Evolutionary conservation across 257 asterid species (phyloP).

Genomic region (Salvia miltiorrhiza): DNA sequence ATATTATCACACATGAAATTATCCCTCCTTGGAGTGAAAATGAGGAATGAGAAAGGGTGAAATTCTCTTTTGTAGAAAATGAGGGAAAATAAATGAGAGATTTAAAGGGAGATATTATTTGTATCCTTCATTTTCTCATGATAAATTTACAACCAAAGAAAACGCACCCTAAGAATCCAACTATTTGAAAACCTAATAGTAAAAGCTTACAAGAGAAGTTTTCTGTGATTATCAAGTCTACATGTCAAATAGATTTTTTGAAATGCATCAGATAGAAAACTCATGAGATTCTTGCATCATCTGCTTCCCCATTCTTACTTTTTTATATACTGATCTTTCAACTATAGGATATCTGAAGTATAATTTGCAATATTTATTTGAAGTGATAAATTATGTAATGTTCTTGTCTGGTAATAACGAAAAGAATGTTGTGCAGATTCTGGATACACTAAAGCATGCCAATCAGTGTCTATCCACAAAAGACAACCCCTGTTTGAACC

Average conservation of each 20-base stretch:
- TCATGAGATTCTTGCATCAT: not conserved
- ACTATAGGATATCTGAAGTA: not conserved
- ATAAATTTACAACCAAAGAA: too few relatives aligned
- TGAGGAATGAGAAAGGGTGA: too few relatives aligned
- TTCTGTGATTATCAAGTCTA: not conserved
- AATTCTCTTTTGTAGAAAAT: too few relatives aligned
- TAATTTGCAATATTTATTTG: not conserved
- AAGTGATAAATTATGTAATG: not conserved
- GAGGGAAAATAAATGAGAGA: too few relatives aligned
- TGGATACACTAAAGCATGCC: conserved; percentile 44
- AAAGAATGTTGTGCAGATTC: conserved; percentile 24
- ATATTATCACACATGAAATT: too few relatives aligned
- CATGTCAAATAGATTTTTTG: not conserved
- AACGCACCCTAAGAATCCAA: not conserved
- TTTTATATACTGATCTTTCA: not conserved
- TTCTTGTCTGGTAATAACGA: not conserved
- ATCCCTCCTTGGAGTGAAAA: too few relatives aligned
- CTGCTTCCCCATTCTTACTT: not conserved
- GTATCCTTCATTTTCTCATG: too few relatives aligned
- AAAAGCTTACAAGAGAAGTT: not conserved
- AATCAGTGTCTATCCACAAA: conserved; percentile 27
- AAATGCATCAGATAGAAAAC: not conserved
- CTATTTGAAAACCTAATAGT: not conserved
- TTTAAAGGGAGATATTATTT: too few relatives aligned
- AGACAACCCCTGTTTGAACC: conserved; percentile 35